Evolutionary conservation across 208 protist species (phyloP).

Genomic region (Leishmania mexicana): DNA sequence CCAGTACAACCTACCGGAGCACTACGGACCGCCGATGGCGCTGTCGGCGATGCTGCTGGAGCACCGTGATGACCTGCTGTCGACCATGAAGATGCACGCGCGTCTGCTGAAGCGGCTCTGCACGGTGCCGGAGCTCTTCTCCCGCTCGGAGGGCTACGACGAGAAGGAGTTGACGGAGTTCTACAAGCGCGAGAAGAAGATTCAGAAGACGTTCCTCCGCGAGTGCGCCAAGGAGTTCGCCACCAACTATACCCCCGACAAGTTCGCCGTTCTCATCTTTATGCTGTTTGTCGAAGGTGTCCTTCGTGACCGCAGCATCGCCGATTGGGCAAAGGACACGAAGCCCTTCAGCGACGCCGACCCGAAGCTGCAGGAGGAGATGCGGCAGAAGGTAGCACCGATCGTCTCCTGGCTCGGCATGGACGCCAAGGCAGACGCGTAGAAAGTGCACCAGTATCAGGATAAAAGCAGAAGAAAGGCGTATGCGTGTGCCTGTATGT

Average conservation of each 20-base stretch:
- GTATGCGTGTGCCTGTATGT: not conserved
- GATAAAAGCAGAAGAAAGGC: conserved; percentile 8
- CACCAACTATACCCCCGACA: conserved; percentile 45
- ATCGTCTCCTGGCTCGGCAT: conserved; percentile 67
- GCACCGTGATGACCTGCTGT: conserved; percentile 47
- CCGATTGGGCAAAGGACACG: conserved; percentile 42
- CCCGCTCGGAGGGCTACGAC: conserved; percentile 39
- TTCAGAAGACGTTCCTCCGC: conserved; percentile 63
- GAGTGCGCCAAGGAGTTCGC: conserved; percentile 57
- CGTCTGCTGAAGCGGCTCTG: conserved; percentile 66
- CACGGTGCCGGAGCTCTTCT: conserved; percentile 56
- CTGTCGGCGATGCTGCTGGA: conserved; percentile 53
- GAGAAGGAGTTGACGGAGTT: conserved; percentile 67
- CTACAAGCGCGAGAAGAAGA: conserved; percentile 61
- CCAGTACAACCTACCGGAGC: conserved; percentile 77
- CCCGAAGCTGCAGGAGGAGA: conserved; percentile 37
- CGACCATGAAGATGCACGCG: conserved; percentile 53
- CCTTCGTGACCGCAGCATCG: conserved; percentile 55
- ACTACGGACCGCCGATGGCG: conserved; percentile 47
- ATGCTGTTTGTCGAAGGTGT: conserved; percentile 82
- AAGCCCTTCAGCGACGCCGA: conserved; percentile 24
- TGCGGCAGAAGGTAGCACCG: conserved; percentile 49
- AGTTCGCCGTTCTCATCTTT: conserved; percentile 69
- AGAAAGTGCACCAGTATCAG: not conserved
- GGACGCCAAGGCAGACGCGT: conserved; percentile 22